A percentile compares a stretch with the other conserved stretches of the same genome.
These are phyloP conservation scores for Leccinum pachyderme DNA, from an alignment of 1,284 basidiomycete species.

Conservation along the genomic window DNA sequence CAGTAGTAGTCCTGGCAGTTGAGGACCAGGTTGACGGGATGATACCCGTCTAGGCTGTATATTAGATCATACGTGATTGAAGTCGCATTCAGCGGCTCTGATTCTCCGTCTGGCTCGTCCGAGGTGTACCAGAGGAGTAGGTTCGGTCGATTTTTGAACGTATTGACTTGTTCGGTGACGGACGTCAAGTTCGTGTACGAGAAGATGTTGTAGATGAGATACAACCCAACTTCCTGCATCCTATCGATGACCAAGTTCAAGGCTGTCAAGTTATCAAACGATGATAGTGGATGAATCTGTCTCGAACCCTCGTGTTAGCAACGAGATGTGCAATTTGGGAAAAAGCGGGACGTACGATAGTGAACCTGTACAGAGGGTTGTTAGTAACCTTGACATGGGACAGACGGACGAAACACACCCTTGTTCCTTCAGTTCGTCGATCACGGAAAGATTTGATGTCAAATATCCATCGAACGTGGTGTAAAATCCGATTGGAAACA, in stretches of 20 bases:
- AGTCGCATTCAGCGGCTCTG: constrained; percentile 64
- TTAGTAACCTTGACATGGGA: not conserved
- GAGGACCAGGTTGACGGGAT: constrained; percentile 71
- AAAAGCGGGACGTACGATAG: constrained; percentile 27
- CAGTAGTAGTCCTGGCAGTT: constrained; percentile 74
- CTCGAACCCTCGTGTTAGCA: constrained; percentile 3
- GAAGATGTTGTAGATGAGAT: constrained; percentile 73
- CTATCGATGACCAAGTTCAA: constrained; percentile 58
- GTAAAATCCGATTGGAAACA: constrained; percentile 75
- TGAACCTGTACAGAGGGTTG: constrained; percentile 27
- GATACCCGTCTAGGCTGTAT: constrained; percentile 66
- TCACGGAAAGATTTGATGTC: constrained; percentile 50
- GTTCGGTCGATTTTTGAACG: constrained; percentile 62
- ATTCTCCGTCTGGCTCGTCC: constrained; percentile 72
- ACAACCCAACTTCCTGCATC: constrained; percentile 71
- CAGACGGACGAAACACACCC: constrained; percentile 43
- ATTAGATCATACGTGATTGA: constrained; percentile 59
- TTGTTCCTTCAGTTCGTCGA: constrained; percentile 57
- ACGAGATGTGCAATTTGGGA: not conserved
- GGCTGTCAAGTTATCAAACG: constrained; percentile 56
- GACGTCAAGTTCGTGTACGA: constrained; percentile 63
- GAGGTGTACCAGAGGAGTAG: constrained; percentile 76
- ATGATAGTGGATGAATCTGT: constrained; percentile 64
- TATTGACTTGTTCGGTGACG: constrained; percentile 65
- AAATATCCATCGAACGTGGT: constrained; percentile 60